Evolutionary conservation across 129 eudicot genomes (phyloP), one percentile per base, ranked within the genome.

Genomic region (Solidago caesia): DNA sequence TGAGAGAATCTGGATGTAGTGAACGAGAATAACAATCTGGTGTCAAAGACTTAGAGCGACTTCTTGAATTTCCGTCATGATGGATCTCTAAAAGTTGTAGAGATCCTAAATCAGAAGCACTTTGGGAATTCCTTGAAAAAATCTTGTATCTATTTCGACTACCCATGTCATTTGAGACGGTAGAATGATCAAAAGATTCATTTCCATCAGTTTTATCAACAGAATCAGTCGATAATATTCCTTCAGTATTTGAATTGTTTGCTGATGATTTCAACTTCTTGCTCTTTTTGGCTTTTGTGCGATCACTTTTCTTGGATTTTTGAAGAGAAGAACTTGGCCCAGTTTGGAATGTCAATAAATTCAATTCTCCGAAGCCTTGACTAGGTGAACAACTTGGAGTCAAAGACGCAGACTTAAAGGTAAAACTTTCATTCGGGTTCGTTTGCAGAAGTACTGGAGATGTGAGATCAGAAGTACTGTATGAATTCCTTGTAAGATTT

Each of bases 81-180:
- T 48, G 69, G 74, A 73, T 73, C 12, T 79, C 83, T 5, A 55
- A 53, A 72, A 55, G 42, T 45, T 65, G 62, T 16, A 59, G 6
- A 7, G 83, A 73, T 79, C 64, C 64, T 47, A 79, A 46, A 79
- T 79, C 79, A 43, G 73, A 45, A 65, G 67, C 79, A 79, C 83
- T 79, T 79, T 66, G 83, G 5, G 83, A 79, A 27, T 79, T 79
- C 12, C 79, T 41, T 55, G 79, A 66, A 42, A 79, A 79, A 4
- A 8, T 67, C 0, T 48, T 59, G 46, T 56, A 57, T 58, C 70
- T 49, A 43, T 47, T 57, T 79, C 53, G 79, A 65, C 64, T 73
- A 14, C 42, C 77, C 0, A 16, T 52, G 46, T 61, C 45, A 63
- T 48, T 64, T 13, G 74, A 16, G 49, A 11, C 25, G 39, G 39